Base-by-base conservation (phyloP, 2,329 filamentous ascomycete species). In the Trichoderma gracile region DNA sequence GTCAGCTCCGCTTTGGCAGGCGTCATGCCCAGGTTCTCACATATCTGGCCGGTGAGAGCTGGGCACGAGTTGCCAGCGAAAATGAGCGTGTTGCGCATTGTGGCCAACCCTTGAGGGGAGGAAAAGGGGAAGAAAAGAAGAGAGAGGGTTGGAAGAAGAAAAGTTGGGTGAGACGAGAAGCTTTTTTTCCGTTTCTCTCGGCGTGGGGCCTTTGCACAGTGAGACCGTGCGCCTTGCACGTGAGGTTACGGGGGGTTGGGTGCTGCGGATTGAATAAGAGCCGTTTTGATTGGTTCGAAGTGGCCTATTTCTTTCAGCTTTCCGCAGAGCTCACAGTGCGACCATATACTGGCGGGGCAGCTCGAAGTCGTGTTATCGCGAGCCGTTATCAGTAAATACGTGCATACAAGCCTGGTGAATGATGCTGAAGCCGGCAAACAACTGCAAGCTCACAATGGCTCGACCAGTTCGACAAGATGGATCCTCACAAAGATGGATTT, bases 1-100 rank as follows among this genome's bases (percentile, higher is more conserved):
- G 86, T 84, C 71, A 89, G 81, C 79, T 89, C 86, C 70, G 86
- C 85, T 67, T 84, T 79, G 68, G 86, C 87, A 71, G 86, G 82
- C 68, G 79, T 78, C 86, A 88, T 89, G 72, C 86, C 86, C 76
- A 89, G 77, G 71, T 88, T 89, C 76, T 85, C 83, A 76, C 87
- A 89, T 82, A 89, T 89, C 71, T 88, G 85, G 65, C 78, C 79
- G 19, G 86, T 86, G 73, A 89, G 84, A 66, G 79, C 81, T 67
- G 86, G 86, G 79, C 86, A 89, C 60, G 86, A 89, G 67, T 85
- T 86, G 79, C 87, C 87, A 72, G 86, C 82, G 73, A 89, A 89
- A 70, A 89, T 86, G 71, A 89, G 80, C 63, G 86, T 89, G 74
- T 87, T 87, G 72, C 86, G 82, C 86, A 88, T 88, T 70, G 72